Base-by-base conservation (phyloP, 2,329 filamentous ascomycete genomes). In the Curvularia lunata region DNA sequence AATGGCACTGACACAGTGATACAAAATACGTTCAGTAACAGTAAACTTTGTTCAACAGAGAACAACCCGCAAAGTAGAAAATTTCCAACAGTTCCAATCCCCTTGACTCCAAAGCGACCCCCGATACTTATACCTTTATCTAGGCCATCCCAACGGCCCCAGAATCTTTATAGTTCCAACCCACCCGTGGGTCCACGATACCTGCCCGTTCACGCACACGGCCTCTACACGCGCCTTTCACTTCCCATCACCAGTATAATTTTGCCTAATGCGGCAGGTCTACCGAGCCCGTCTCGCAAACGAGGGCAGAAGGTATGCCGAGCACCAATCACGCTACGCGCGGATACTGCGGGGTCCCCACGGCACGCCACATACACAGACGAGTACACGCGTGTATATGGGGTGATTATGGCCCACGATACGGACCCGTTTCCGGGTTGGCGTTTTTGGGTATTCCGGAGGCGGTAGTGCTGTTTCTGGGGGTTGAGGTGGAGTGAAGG, bases 301-400 rank as follows among this genome's bases (percentile, higher is more conserved):
- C 32, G 12, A 34, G 13, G 3, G 6, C 32, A 16, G n/a, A 4
- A 37, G 34, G 34, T 18, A n/a, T 37, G n/a, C 51, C 62, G 58
- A 53, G 23, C 7, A 23, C 65, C 65, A 65, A 66, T 66, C 37
- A 58, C 1, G 23, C 5, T 18, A 10, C 1, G 8, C 38, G 28
- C 32, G 40, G 48, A 38, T 21, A 30, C n/a, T 52, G 58, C 46
- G 59, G 63, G 59, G 57, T 27, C 59, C 59, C 63, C 63, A 56
- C 59, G 53, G 52, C 12, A 30, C 28, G 28, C 28, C 28, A 30
- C 28, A 30, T 9, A 30, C 28, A 30, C 28, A 30, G 9, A 30
- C 8, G 9, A 12, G 3, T 40, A 61, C 48, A 64, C 61, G 58
- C 61, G 58, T 65, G 56, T 64, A n/a, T n/a, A n/a, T n/a, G n/a